Evolutionary conservation across 2,329 filamentous ascomycete genomes (phyloP), one percentile per base, ranked within the genome.

Genomic region (Penicillium sp.): DNA sequence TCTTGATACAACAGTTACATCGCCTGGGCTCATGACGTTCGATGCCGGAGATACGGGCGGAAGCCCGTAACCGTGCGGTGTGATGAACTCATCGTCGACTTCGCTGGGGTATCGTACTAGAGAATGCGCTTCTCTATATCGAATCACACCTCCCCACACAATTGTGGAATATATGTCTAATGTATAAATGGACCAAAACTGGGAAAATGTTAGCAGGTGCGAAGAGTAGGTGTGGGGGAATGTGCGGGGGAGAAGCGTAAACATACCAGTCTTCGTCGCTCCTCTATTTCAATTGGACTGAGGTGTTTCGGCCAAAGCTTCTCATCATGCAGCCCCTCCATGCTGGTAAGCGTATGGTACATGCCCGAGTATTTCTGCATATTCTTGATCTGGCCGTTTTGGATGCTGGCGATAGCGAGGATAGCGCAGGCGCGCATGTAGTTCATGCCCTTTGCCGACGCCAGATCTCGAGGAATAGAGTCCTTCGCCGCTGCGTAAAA

Each of bases 131-230:
- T 81, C 80, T 47, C 77, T 75, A 29, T 72, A 77, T 49, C 74
- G 74, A 44, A 78, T 72, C 11, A 79, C 69, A 34, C 77, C 74
- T 52, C 75, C 77, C 77, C 80, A 84, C 7, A 84, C 79, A 38
- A 83, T 77, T 3, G 79, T 77, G 0, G 78, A 75, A 64, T 80
- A 83, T 3, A 85, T 75, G 52, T 85, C 83, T 1, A 85, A 68
- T 8, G 79, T 81, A 61, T 85, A 85, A 52, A 81, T 82, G 36
- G 81, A 81, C 83, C 83, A 85, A 60, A 79, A 80, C 75, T 79
- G 55, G 46, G 51, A n/a, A 16, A 27, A 14, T 9, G 29, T 56
- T 32, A 60, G 49, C 43, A 31, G 51, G 16, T 38, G 27, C 14
- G n/a, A 47, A 44, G 4, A 3, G 5, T 8, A 43, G 36, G 4